phyloP scores from a whole-genome alignment of 495 filamentous ascomycete species.

The Neurospora sublineolata region DNA sequence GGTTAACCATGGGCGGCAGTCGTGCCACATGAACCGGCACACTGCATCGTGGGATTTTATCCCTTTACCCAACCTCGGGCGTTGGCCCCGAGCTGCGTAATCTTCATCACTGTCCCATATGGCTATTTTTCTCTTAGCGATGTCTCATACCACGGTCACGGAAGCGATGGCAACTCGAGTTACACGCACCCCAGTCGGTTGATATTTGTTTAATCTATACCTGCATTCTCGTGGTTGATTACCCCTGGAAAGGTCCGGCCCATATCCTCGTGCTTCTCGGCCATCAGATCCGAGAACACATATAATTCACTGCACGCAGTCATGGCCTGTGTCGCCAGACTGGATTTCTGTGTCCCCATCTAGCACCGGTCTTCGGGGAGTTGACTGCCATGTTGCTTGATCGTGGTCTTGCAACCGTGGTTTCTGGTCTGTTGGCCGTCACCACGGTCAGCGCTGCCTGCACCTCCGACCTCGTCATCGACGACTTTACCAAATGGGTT shows the following conservation, averaged over 20 bases:
- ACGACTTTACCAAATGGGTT: constrained; percentile 45
- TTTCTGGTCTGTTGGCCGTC: constrained; percentile 17
- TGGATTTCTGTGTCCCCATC: not conserved
- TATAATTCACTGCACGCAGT: constrained; percentile 2
- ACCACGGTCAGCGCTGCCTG: constrained; percentile 27
- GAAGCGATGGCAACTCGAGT: not conserved
- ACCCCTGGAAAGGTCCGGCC: constrained; percentile 3
- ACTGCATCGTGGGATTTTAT: constrained; percentile 16
- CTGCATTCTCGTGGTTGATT: not conserved
- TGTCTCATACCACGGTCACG: not conserved
- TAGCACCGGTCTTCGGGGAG: not conserved
- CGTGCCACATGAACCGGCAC: not conserved
- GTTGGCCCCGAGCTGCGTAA: constrained; percentile 14
- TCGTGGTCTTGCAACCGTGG: constrained; percentile 13
- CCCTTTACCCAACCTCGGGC: constrained; percentile 14
- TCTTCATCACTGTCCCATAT: constrained; percentile 14
- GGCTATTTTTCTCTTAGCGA: constrained; percentile 7
- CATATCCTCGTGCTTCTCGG: not conserved
- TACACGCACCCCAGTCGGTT: not conserved
- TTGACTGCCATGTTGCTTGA: constrained; percentile 13
- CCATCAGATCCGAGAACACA: not conserved
- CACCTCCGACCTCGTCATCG: constrained; percentile 40
- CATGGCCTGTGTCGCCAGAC: not conserved
- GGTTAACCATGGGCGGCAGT: not conserved
- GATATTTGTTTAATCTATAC: constrained; percentile 11